Evolutionary conservation across 257 asterid genomes (phyloP), one percentile per base, ranked within the genome.

Genomic region (Jaltomata sinuosa): DNA sequence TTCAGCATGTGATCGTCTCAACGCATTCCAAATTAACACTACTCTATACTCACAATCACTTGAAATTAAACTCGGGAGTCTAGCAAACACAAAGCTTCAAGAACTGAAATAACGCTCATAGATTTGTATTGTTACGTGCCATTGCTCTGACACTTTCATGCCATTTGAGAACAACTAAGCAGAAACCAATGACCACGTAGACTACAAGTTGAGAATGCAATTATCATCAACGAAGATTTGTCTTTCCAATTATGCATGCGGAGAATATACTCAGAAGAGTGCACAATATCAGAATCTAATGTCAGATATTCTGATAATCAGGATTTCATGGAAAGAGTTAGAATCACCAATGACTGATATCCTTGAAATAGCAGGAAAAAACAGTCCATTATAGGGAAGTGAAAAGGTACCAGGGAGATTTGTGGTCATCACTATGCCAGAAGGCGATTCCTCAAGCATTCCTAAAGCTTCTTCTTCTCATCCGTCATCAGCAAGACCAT

Each of bases 91-190:
- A 45, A 11, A 45, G 15, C 50, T 45, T 45, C 50, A 45, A 45
- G 50, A 9, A 9, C 50, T 15, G 15, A 36, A 45, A n/a, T n/a
- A n/a, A n/a, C n/a, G n/a, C n/a, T n/a, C n/a, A n/a, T n/a, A n/a
- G n/a, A n/a, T n/a, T n/a, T n/a, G n/a, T n/a, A n/a, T n/a, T n/a
- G n/a, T n/a, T n/a, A n/a, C n/a, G n/a, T n/a, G n/a, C n/a, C n/a
- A 91, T 89, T 89, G 91, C 87, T 89, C 91, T 8, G 93, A 91
- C 89, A 88, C 97, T 84, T 84, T 91, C 92, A 82, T 90, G 53
- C 93, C 97, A 89, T 92, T 94, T 42, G 96, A 89, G 91, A 96
- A 94, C 87, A 96, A 71, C 99, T 96, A 83, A 79, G 18, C 83
- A 80, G 49, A 45, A 45, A 62, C 19, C 72, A 16, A 38, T 34